Evolutionary conservation across 805 yeast species (phyloP), one percentile per base, ranked within the genome.

Genomic region (Naumovozyma baii): DNA sequence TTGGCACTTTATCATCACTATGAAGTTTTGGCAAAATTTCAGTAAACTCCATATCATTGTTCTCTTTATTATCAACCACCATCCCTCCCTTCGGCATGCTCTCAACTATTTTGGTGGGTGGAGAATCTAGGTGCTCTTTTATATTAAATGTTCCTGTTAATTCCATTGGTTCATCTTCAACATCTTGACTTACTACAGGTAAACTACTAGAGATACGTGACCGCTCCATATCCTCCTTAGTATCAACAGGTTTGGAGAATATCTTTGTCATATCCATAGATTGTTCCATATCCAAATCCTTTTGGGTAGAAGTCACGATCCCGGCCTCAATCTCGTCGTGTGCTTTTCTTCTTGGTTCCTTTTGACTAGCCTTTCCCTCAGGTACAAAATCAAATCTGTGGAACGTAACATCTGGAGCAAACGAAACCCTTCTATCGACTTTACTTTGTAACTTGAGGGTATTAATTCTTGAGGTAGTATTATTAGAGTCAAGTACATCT

Each of bases 341-440:
- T 29, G 9, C 14, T 29, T 29, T 29, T 13, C 31, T 29, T n/a
- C 31, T 29, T 5, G 31, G 31, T 13, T 29, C 31, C 13, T 14
- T 29, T 26, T 22, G 9, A 25, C 33, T 42, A 4, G 38, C 3
- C 15, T 38, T 29, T 13, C 39, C 39, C 37, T 51, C 51, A 10
- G 68, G 63, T 10, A 60, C 52, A 30, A 64, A 59, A 36, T 63
- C 77, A 47, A 70, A 68, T 50, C 76, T 73, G 50, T 78, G 83
- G 31, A 79, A 64, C 3, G 82, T 78, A 0, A 78, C 84, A 48
- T 78, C 83, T 1, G 83, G 83, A 1, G 88, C 88, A 66, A 83
- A 83, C 3, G 86, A 78, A 4, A 83, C 90, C 18, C 90, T 61
- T 41, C 90, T 45, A 31, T 46, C 50, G 3, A 37, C 37, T 38